Base-by-base conservation (phyloP, 345 rosid species). In the Odontarrhena argentea region DNA sequence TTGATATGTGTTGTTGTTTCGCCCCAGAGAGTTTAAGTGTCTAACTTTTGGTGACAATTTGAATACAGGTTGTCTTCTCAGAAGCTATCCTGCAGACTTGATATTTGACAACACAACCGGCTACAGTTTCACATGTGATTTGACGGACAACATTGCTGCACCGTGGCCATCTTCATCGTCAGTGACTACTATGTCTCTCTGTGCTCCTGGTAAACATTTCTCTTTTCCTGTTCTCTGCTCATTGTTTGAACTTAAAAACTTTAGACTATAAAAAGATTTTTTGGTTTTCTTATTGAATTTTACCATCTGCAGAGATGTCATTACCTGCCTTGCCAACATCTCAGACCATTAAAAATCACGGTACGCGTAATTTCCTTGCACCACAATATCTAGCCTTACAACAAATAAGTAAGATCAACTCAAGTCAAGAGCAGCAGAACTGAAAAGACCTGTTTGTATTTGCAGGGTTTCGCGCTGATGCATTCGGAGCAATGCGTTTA, bases 81-180 rank as follows among this genome's bases (percentile, higher is more conserved):
- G 91, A 59, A 94, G 97, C 84, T 85, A 67, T 76, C 96, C 96
- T 22, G 78, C 91, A 38, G 91, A 91, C 82, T 79, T 91, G 75
- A 71, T 84, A 58, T 77, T 86, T 71, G 99, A 94, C 79, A 94
- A 88, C 74, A 63, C 82, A 36, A 85, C 97, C 22, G 99, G 97
- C 49, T 85, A 78, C 81, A 87, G 96, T 70, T 87, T 94, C 80
- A 85, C 92, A n/a, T 94, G 97, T 57, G 99, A 94, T 80, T 76
- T 94, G 79, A 85, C 87, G 37, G 99, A 94, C 77, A 94, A 94
- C 76, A 91, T 88, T 54, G 96, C 79, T 13, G 99, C 99, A 43
- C 99, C 99, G 37, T 94, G 99, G 99, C 99, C 99, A 55, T 78
- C 84, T 46, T 91, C 98, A 10, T 84, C 97, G 14, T 84, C 96